Conservation (phyloP, 495 filamentous ascomycete genomes). For the Pseudoneurospora amorphoporcata region DNA sequence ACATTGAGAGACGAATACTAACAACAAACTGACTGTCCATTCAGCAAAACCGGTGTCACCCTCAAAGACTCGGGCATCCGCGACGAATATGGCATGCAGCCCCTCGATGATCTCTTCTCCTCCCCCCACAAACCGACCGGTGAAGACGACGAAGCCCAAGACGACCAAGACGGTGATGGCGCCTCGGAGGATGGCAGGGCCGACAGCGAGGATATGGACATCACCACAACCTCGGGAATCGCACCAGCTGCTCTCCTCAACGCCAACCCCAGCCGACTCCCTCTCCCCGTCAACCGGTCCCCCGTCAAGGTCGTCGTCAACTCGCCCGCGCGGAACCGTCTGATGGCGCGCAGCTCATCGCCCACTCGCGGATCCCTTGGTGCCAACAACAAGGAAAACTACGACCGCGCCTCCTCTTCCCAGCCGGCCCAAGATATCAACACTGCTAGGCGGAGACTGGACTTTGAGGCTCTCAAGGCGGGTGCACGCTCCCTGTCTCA, state of each 20-base stretch:
- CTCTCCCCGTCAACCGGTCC: conserved; percentile 39
- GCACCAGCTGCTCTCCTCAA: conserved; percentile 22
- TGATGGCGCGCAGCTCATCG: conserved; percentile 34
- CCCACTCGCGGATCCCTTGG: conserved; percentile 24
- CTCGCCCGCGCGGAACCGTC: conserved; percentile 42
- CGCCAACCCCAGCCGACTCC: conserved; percentile 28
- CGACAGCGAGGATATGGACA: conserved; percentile 31
- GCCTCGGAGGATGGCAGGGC: conserved; percentile 15
- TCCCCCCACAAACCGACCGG: conserved; percentile 47
- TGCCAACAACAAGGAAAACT: conserved; percentile 12
- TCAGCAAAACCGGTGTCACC: conserved; percentile 74
- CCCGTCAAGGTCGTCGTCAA: conserved; percentile 47
- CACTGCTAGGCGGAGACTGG: conserved; percentile 24
- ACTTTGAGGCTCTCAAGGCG: conserved; percentile 26
- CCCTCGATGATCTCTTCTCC: conserved; percentile 75
- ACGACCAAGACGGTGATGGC: conserved; percentile 1
- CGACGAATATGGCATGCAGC: conserved; percentile 88
- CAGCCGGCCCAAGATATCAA: conserved; percentile 7
- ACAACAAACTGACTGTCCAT: not conserved
- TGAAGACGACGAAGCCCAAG: conserved; percentile 8
- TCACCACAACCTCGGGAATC: conserved; percentile 25
- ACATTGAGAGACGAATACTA: not conserved
- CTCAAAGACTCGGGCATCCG: conserved; percentile 68
- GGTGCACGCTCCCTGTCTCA: conserved; percentile 16
- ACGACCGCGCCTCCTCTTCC: conserved; percentile 7